These are phyloP conservation scores for Paraphaeosphaeria sporulosa DNA, from an alignment of 2,329 filamentous ascomycete species.

Conservation along the genomic window DNA sequence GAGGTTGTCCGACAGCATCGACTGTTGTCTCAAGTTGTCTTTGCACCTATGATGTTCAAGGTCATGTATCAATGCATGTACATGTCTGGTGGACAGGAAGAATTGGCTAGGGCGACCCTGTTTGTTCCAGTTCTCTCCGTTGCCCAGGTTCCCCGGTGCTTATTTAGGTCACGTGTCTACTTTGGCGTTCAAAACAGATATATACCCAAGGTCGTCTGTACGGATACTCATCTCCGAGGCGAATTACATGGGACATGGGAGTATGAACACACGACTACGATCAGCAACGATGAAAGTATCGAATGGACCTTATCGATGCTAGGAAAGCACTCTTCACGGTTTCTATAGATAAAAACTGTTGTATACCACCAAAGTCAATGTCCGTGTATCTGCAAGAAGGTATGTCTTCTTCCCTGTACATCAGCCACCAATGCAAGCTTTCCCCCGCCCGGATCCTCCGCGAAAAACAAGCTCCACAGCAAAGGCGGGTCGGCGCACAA, in stretches of 20 bases:
- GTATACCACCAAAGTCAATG: neutral
- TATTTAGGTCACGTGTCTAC: neutral
- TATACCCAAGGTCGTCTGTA: neutral
- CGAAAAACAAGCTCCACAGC: constrained; percentile 10
- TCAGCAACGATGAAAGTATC: neutral
- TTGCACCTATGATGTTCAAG: too few relatives aligned
- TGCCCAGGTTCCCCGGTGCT: neutral
- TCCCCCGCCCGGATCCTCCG: neutral
- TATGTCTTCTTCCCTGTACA: neutral
- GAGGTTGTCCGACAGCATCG: neutral
- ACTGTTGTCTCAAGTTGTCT: neutral
- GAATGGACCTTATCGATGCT: neutral
- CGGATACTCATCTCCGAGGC: neutral
- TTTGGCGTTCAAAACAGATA: neutral
- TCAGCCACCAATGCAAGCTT: neutral
- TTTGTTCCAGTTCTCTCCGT: neutral
- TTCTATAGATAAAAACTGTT: neutral
- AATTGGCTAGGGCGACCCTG: neutral
- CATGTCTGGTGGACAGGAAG: neutral
- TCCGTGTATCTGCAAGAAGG: neutral
- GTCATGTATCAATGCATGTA: neutral
- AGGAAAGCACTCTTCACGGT: neutral
- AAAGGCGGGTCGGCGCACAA: neutral
- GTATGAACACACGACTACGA: neutral
- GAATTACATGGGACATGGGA: neutral